Base-by-base conservation (phyloP, 352 stramenopile genomes). In the Aphanomyces cochlioides region DNA sequence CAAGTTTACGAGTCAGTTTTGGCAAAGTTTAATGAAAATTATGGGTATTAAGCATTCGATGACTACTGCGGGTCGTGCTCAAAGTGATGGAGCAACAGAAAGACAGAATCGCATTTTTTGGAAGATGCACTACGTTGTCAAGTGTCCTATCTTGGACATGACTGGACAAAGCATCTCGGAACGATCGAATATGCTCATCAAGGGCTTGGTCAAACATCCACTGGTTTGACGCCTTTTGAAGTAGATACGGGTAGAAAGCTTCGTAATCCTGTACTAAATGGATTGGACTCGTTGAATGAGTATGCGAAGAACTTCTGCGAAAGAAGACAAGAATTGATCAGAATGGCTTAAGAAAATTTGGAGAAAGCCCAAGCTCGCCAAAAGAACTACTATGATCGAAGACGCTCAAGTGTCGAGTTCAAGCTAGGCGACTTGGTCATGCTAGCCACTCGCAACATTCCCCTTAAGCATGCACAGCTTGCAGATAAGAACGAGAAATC, bases 1-100 rank as follows among this genome's bases (percentile, higher is more conserved):
- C 47, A 45, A 39, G 34, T 75, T 75, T 19, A 74, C 58, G 12
- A 57, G n/a, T n/a, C n/a, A n/a, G n/a, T n/a, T n/a, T n/a, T n/a
- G n/a, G n/a, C n/a, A n/a, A n/a, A n/a, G n/a, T n/a, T n/a, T n/a
- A n/a, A n/a, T n/a, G n/a, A n/a, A n/a, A n/a, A n/a, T n/a, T n/a
- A n/a, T n/a, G n/a, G n/a, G n/a, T n/a, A n/a, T n/a, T n/a, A n/a
- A n/a, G n/a, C n/a, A n/a, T n/a, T n/a, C n/a, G n/a, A n/a, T n/a
- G n/a, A n/a, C n/a, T n/a, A n/a, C n/a, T n/a, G n/a, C n/a, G n/a
- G n/a, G n/a, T n/a, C n/a, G n/a, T n/a, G n/a, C n/a, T n/a, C n/a
- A n/a, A n/a, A n/a, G n/a, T n/a, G n/a, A n/a, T n/a, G n/a, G n/a
- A n/a, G n/a, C n/a, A n/a, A n/a, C n/a, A n/a, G n/a, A n/a, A n/a